These are phyloP conservation scores for Scleroderma bovista DNA, from an alignment of 768 basidiomycete species.

Conservation along the genomic window DNA sequence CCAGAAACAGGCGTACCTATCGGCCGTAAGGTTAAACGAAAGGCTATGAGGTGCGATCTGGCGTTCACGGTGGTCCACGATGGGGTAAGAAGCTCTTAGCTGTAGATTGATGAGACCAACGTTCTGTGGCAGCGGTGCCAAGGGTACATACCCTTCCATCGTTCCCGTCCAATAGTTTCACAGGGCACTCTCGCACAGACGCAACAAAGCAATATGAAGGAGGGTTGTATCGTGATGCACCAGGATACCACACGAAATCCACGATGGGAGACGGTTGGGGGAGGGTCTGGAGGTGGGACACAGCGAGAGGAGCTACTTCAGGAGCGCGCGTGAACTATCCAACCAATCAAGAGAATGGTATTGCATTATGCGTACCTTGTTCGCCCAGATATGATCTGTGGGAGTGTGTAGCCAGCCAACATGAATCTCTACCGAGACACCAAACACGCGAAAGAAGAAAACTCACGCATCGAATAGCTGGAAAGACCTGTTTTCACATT, in stretches of 20 bases:
- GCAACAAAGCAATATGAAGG: slow-evolving; percentile 78
- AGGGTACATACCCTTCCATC: slow-evolving; percentile 59
- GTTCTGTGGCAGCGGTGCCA: neutral
- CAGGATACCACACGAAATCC: slow-evolving; percentile 83
- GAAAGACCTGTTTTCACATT: slow-evolving; percentile 67
- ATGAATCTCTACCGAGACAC: neutral
- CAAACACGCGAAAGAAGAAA: neutral
- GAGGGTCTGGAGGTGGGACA: slow-evolving; percentile 25
- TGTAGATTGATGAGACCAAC: slow-evolving; percentile 23
- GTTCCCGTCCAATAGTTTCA: slow-evolving; percentile 76
- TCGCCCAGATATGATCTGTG: neutral
- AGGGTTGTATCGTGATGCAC: slow-evolving; percentile 51
- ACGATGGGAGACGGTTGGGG: slow-evolving; percentile 67
- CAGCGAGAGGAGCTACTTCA: neutral
- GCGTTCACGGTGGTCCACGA: slow-evolving; percentile 91
- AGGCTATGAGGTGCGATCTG: slow-evolving; percentile 83
- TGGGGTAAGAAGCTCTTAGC: slow-evolving; percentile 88
- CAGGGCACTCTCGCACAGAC: slow-evolving; percentile 79
- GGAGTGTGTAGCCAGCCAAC: neutral
- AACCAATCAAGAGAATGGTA: neutral
- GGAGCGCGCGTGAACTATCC: neutral
- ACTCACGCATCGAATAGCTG: slow-evolving; percentile 47
- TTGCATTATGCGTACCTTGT: neutral
- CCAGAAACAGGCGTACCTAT: slow-evolving; percentile 42
- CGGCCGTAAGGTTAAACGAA: slow-evolving; percentile 64